phyloP scores from a whole-genome alignment of 108 stramenopile genomes.

The Nannochloropsis gaditana region DNA sequence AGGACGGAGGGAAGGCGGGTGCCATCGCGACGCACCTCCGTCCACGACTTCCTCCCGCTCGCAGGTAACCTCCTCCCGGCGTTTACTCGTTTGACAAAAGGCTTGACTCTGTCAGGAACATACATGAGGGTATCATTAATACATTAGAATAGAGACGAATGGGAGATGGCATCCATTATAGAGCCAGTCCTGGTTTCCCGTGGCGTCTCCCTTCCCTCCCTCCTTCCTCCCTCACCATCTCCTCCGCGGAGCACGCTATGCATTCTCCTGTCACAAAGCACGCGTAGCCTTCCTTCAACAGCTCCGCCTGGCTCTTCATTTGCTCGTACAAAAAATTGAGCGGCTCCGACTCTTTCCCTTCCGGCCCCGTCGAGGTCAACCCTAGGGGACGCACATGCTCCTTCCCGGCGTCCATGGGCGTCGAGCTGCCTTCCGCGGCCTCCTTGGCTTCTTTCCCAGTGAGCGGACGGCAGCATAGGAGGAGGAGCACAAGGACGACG shows the following conservation, averaged over 20 bases:
- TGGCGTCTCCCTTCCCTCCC: not conserved
- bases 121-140: no score
- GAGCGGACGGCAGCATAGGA: no score
- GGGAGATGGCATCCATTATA: not conserved
- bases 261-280: constrained; percentile 3
- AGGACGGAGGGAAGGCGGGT: not conserved
- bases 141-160: not conserved
- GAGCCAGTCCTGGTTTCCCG: not conserved
- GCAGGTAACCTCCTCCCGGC: not conserved
- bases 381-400: no score
- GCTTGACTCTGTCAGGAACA: not conserved
- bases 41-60: not conserved
- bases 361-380: no score
- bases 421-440: no score
- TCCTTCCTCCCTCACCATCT: not conserved
- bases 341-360: not conserved
- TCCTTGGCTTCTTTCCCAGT: no score
- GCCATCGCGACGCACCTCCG: not conserved
- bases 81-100: not conserved
- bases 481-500: no score
- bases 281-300: not conserved
- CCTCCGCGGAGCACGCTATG: not conserved
- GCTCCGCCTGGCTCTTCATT: not conserved
- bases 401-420: no score
- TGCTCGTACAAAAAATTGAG: not conserved